Conservation (phyloP, 805 yeast genomes). For the Wickerhamomyces sydowiorum region DNA sequence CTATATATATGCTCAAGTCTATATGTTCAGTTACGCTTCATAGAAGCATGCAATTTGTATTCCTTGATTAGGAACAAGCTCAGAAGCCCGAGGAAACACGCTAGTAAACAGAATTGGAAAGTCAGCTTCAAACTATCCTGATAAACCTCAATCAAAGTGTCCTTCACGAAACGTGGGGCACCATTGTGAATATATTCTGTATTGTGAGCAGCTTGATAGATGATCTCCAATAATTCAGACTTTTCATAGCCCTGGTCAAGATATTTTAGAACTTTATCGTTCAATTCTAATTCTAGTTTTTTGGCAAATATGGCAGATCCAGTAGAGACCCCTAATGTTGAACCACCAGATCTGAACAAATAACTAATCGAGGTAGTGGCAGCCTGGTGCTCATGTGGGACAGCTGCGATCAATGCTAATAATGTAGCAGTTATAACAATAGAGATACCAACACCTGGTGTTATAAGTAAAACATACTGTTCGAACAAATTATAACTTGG, state of each 20-base stretch:
- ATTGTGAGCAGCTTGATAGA: constrained; percentile 47
- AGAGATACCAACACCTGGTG: constrained; percentile 53
- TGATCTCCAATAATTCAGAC: constrained; percentile 35
- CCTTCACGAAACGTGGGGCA: constrained; percentile 49
- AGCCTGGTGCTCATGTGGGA: constrained; percentile 60
- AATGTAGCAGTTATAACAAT: constrained; percentile 60
- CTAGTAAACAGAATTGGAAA: constrained; percentile 38
- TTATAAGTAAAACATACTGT: constrained; percentile 37
- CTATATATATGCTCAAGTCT: no score
- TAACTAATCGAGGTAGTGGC: constrained; percentile 63
- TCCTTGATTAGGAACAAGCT: constrained; percentile 48
- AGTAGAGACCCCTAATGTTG: constrained; percentile 58
- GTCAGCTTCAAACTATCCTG: constrained; percentile 47
- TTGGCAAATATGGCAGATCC: constrained; percentile 59
- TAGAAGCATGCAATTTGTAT: constrained; percentile 47
- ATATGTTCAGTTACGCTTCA: constrained; percentile 36
- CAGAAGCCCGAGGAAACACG: constrained; percentile 32
- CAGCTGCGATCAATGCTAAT: constrained; percentile 66
- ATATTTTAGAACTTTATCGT: constrained; percentile 24
- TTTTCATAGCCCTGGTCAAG: constrained; percentile 31
- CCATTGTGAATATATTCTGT: constrained; percentile 43
- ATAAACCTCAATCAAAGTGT: constrained; percentile 45
- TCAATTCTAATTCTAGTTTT: constrained; percentile 28
- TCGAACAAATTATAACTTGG: constrained; percentile 31
- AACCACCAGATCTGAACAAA: constrained; percentile 61